Evolutionary conservation across 2,329 filamentous ascomycete genomes (phyloP).

Genomic region (Exophiala sp.): DNA sequence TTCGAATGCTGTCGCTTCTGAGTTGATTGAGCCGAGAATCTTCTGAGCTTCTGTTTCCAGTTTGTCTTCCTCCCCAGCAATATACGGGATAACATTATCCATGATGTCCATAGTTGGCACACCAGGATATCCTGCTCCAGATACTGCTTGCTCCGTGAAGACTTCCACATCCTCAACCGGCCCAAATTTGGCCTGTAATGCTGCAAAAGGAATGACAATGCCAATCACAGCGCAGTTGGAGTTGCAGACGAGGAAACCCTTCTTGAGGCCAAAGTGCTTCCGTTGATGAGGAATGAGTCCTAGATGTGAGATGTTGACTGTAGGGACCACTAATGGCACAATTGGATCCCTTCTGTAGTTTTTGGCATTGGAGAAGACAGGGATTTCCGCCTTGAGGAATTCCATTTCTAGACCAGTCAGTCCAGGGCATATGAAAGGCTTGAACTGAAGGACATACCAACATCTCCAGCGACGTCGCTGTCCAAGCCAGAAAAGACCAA

Average conservation of each 20-base stretch:
- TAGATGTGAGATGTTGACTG: constrained; percentile 86
- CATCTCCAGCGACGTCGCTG: constrained; percentile 85
- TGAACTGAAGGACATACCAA: constrained; percentile 58
- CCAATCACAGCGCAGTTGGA: constrained; percentile 98
- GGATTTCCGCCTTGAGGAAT: constrained; percentile 81
- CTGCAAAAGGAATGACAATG: constrained; percentile 89
- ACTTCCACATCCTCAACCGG: constrained; percentile 73
- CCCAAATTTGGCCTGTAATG: constrained; percentile 81
- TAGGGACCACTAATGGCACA: constrained; percentile 90
- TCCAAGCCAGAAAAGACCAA: constrained; percentile 91
- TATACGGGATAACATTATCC: constrained; percentile 94
- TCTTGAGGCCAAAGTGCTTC: constrained; percentile 65
- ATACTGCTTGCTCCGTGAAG: constrained; percentile 92
- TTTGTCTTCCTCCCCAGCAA: constrained; percentile 92
- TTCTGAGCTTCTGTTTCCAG: constrained; percentile 92
- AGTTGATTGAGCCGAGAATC: constrained; percentile 77
- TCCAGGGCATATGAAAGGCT: constrained; percentile 3
- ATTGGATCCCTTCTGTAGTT: constrained; percentile 90
- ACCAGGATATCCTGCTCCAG: constrained; percentile 68
- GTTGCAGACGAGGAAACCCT: constrained; percentile 95
- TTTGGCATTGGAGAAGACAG: constrained; percentile 96
- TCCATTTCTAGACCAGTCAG: constrained; percentile 65
- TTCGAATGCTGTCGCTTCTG: constrained; percentile 67
- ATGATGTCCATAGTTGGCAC: constrained; percentile 93
- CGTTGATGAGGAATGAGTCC: constrained; percentile 87